Base-by-base conservation (phyloP, 805 yeast species). In the Pachysolen tannophilus region DNA sequence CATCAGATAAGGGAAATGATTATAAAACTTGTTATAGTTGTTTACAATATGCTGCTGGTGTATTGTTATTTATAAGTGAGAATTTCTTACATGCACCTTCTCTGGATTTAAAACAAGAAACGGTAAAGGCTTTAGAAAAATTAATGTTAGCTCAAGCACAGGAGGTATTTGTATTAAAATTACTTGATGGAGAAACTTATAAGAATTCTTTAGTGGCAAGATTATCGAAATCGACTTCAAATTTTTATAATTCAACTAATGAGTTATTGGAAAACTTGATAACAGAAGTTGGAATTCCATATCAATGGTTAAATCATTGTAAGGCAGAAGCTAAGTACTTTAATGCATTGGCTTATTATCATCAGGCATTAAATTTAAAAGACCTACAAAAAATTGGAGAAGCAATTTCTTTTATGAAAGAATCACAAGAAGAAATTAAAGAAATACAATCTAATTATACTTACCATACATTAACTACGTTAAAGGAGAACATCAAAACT, bases 21-120 rank as follows among this genome's bases (percentile, higher is more conserved):
- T 61, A 69, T 48, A 87, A 83, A 46, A 54, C 56, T n/a, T 65
- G 86, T 1, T 67, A 78, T 41, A 72, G 70, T 26, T 56, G 63
- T 32, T 72, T 82, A 47, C 85, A 85, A 41, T 78, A 76, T 39
- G 76, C 95, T 2, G 81, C 92, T 4, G 94, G 96, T 1, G 69
- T 86, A 20, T 82, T 72, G 49, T 68, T 72, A 40, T 83, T 73
- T 45, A 63, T 88, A 18, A 68, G 79, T 29, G 90, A 82, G 45
- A 83, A 82, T 55, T 90, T 90, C 56, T 60, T 87, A 31, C 92
- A 88, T 56, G 90, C 96, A 0, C 96, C 97, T 1, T 75, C 87
- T 4, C 62, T 68, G 5, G 98, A 90, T 55, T 60, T 88, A 33
- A 65, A 70, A 40, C 82, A 81, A 23, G 74, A 79, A 16, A 76